phyloP scores from a whole-genome alignment of 768 basidiomycete genomes.

The Boletellus ananas region DNA sequence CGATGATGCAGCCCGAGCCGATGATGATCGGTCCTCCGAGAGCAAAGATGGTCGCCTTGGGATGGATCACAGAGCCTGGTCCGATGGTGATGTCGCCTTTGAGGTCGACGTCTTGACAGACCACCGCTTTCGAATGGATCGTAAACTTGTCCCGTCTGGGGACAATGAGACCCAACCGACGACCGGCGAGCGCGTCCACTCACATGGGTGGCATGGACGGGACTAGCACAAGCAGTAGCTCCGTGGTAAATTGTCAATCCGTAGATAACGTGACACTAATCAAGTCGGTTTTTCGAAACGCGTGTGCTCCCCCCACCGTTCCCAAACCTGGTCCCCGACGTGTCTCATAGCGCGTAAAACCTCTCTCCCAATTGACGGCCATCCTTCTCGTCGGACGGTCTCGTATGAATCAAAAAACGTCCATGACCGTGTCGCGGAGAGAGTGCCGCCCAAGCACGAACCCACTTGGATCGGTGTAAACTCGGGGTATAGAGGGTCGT shows the following conservation, averaged over 20 bases:
- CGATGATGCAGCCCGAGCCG: constrained; percentile 84
- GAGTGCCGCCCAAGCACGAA: constrained; percentile 28
- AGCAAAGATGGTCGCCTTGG: constrained; percentile 91
- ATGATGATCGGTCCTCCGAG: constrained; percentile 88
- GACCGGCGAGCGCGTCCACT: constrained; percentile 6
- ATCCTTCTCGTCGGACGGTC: constrained; percentile 40
- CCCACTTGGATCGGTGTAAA: constrained; percentile 47
- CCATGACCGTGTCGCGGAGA: constrained; percentile 37
- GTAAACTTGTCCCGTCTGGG: constrained; percentile 81
- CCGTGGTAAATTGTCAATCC: constrained; percentile 10
- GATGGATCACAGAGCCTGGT: constrained; percentile 87
- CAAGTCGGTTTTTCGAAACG: constrained; percentile 30
- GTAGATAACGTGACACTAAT: constrained; percentile 16
- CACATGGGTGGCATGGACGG: constrained; percentile 29
- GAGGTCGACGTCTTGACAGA: constrained; percentile 91
- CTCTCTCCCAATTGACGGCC: constrained; percentile 35
- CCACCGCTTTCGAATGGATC: constrained; percentile 86
- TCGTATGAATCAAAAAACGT: constrained; percentile 36
- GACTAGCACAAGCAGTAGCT: too few species aligned
- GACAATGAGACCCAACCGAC: not conserved
- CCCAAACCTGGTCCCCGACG: constrained; percentile 41
- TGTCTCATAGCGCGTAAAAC: constrained; percentile 38
- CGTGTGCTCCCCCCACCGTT: constrained; percentile 36
- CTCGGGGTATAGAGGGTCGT: constrained; percentile 75
- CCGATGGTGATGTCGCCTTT: constrained; percentile 95